Conservation (phyloP, 352 stramenopile species). For the Phytophthora palmivora region DNA sequence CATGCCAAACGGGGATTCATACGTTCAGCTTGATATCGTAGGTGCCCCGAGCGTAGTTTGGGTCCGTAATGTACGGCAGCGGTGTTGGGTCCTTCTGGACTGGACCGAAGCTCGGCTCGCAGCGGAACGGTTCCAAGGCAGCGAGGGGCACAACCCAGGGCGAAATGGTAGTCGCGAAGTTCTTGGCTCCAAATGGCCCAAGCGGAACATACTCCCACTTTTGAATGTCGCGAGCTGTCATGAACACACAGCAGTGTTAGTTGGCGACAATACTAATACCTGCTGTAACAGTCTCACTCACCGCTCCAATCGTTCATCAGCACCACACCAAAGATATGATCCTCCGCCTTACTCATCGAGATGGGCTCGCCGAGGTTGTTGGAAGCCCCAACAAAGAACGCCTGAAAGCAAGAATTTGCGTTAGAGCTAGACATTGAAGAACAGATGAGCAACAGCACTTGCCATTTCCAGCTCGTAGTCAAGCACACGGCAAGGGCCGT, state of each 20-base stretch:
- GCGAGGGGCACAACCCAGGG: conserved; percentile 96
- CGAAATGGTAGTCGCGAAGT: conserved; percentile 97
- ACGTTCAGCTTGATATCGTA: conserved; percentile 92
- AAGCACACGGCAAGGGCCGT: conserved; percentile 90
- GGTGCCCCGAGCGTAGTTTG: conserved; percentile 84
- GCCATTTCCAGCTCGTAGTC: conserved; percentile 98
- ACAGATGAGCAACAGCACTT: not conserved
- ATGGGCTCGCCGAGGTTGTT: conserved; percentile 93
- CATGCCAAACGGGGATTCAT: conserved; percentile 6
- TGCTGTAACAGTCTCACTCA: conserved; percentile 27
- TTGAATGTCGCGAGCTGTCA: conserved; percentile 87
- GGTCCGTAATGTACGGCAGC: conserved; percentile 95
- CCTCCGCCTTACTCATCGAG: conserved; percentile 89
- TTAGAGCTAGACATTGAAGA: not conserved
- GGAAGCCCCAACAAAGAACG: conserved; percentile 92
- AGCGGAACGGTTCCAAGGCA: conserved; percentile 94
- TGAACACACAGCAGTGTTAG: not conserved
- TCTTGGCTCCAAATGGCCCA: conserved; percentile 97
- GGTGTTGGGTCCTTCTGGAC: conserved; percentile 90
- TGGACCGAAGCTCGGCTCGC: conserved; percentile 89
- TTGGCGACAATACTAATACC: not conserved
- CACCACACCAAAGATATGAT: conserved; percentile 97
- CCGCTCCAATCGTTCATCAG: conserved; percentile 99
- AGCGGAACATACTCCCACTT: conserved; percentile 99
- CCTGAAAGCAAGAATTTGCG: conserved; percentile 37